These are phyloP conservation scores for Pseudogymnoascus sp. DNA, from an alignment of 2,329 filamentous ascomycete genomes.

Conservation along the genomic window DNA sequence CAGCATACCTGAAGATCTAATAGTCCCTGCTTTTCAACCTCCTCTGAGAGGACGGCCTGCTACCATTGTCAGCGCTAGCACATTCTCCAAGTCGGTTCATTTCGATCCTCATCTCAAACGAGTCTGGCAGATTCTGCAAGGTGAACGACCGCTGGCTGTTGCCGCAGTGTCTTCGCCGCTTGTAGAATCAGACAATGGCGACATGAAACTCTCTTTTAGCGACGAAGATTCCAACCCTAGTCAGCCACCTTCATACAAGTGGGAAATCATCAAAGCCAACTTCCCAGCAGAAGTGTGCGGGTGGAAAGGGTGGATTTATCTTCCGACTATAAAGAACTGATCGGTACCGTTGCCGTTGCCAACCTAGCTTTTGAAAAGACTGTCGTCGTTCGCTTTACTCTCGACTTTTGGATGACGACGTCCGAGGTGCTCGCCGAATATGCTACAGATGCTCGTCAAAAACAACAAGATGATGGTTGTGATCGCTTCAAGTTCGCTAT, in stretches of 20 bases:
- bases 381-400: slow-evolving; percentile 83
- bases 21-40: slow-evolving; percentile 76
- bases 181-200: slow-evolving; percentile 78
- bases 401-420: slow-evolving; percentile 93
- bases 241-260: slow-evolving; percentile 57
- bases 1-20: too few relatives aligned
- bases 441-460: slow-evolving; percentile 62
- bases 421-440: too few relatives aligned
- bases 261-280: slow-evolving; percentile 80
- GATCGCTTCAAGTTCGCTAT: slow-evolving; percentile 94
- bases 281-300: slow-evolving; percentile 68
- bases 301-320: slow-evolving; percentile 85
- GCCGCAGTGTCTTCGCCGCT: slow-evolving; percentile 91
- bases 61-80: too few relatives aligned
- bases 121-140: slow-evolving; percentile 88
- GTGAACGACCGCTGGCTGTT: slow-evolving; percentile 88
- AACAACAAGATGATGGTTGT: slow-evolving; percentile 57
- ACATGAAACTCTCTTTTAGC: slow-evolving; percentile 84
- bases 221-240: slow-evolving; percentile 36
- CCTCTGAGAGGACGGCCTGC: slow-evolving; percentile 71
- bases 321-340: slow-evolving; percentile 73
- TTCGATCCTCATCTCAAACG: slow-evolving; percentile 96
- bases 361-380: slow-evolving; percentile 86
- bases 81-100: slow-evolving; percentile 95
- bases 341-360: slow-evolving; percentile 78